Evolutionary conservation across 805 yeast genomes (phyloP), one percentile per base, ranked within the genome.

Genomic region (Candida railenensis): DNA sequence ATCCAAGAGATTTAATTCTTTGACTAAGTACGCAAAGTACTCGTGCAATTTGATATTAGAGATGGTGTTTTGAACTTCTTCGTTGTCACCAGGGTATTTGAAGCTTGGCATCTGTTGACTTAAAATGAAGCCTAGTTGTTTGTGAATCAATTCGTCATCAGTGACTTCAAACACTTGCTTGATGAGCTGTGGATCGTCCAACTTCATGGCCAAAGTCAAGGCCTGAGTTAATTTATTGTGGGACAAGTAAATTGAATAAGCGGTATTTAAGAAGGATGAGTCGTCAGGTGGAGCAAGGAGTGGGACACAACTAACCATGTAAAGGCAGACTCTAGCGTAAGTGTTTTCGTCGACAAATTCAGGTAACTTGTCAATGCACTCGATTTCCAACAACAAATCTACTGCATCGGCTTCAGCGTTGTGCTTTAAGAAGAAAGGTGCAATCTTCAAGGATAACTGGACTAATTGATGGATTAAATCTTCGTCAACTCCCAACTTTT

Each of bases 351-450:
- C 98, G 44, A 91, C 95, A 62, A 80, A 89, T 54, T 84, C 82
- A 7, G 94, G 85, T 53, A 94, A 74, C 61, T 83, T 81, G 57
- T 88, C 96, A 54, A 94, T 86, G 45, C 82, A 74, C 67, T 94
- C 99, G 46, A 94, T 81, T 67, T 94, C 99, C 48, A 90, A 74
- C 52, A 94, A 76, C 54, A 94, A 73, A 68, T 94, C 99, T 21
- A 94, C 96, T 1, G 99, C 99, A 62, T 94, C 99, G 18, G 97
- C 96, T 68, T 94, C 99, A 37, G 97, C 98, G 62, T 94, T 92
- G 69, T 92, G 97, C 61, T 88, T 83, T 54, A 94, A 76, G 71
- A 94, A 92, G 59, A 83, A 87, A 34, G 96, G 97, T 34, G 88
- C 91, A 55, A 94, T 83, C 55, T 84, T 80, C 55, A 87, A 68